Percentiles rank a stretch among this genome's conserved stretches.
phyloP scores from a whole-genome alignment of 2,329 filamentous ascomycete genomes.

The Fusarium agapanthi region DNA sequence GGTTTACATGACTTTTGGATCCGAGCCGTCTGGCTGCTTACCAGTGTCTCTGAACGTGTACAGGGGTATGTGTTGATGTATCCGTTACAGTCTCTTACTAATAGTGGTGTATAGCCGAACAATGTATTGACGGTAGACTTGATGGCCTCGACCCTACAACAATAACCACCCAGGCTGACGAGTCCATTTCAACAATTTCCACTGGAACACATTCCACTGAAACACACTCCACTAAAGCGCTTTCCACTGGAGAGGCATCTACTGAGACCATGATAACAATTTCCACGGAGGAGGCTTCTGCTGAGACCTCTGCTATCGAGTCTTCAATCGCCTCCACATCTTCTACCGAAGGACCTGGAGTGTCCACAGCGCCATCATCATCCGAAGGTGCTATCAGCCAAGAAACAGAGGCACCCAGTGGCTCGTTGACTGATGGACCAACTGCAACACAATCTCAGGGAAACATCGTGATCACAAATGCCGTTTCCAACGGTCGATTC shows the following conservation, averaged over 20 bases:
- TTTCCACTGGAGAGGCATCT: neutral
- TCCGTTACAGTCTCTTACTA: neutral
- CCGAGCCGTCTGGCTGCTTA: neutral
- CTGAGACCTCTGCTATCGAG: neutral
- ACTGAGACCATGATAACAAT: neutral
- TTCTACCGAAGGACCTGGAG: accelerated
- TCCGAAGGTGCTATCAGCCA: neutral
- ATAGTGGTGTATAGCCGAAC: neutral
- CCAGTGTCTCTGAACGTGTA: neutral
- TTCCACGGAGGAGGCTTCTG: neutral
- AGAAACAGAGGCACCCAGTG: neutral
- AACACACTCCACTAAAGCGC: neutral
- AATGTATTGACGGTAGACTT: neutral
- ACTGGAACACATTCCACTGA: neutral
- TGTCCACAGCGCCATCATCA: neutral
- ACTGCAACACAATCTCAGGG: neutral
- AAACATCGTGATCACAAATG: neutral
- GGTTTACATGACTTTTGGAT: neutral
- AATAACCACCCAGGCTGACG: neutral
- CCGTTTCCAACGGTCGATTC: neutral
- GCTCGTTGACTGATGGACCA: neutral
- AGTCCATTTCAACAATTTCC: neutral
- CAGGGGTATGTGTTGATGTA: neutral
- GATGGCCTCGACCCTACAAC: neutral
- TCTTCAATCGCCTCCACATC: neutral